Conservation (phyloP, 2,329 filamentous ascomycete species). For the Ceratocystis albifundus region DNA sequence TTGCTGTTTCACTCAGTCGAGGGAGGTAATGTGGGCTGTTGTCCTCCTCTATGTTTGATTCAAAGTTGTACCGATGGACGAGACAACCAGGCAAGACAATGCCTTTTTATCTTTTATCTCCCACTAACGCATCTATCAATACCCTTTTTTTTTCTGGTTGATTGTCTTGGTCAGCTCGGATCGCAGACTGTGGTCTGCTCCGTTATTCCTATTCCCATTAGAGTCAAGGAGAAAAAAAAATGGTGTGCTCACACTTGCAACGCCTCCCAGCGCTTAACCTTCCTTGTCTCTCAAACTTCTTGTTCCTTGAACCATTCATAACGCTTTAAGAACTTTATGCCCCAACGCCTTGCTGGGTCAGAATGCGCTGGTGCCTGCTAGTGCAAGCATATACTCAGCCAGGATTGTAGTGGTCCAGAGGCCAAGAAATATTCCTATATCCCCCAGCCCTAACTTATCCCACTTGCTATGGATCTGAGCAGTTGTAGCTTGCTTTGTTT, state of each 20-base stretch:
- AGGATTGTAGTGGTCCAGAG: slow-evolving; percentile 9
- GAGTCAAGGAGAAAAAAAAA: background rate
- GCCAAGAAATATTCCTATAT: slow-evolving; percentile 5
- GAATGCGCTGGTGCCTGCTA: background rate
- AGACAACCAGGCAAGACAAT: slow-evolving; percentile 4
- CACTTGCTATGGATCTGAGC: background rate
- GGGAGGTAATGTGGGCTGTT: slow-evolving; percentile 2
- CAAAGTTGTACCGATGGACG: background rate
- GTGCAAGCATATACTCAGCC: slow-evolving; percentile 3
- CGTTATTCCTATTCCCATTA: background rate
- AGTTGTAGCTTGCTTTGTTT: background rate
- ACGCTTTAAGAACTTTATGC: background rate
- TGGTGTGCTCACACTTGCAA: background rate
- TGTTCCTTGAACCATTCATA: background rate
- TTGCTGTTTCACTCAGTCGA: slow-evolving; percentile 8
- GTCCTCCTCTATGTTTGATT: background rate
- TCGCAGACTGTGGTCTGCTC: background rate
- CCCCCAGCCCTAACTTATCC: slow-evolving; percentile 6
- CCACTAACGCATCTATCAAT: background rate
- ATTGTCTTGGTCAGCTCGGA: slow-evolving; percentile 6
- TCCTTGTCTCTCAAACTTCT: background rate
- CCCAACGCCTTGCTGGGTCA: background rate
- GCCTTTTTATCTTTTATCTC: background rate
- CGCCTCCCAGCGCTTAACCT: background rate
- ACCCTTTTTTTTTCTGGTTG: background rate